phyloP scores from a whole-genome alignment of 257 asterid genomes.

The Gentiana dahurica region DNA sequence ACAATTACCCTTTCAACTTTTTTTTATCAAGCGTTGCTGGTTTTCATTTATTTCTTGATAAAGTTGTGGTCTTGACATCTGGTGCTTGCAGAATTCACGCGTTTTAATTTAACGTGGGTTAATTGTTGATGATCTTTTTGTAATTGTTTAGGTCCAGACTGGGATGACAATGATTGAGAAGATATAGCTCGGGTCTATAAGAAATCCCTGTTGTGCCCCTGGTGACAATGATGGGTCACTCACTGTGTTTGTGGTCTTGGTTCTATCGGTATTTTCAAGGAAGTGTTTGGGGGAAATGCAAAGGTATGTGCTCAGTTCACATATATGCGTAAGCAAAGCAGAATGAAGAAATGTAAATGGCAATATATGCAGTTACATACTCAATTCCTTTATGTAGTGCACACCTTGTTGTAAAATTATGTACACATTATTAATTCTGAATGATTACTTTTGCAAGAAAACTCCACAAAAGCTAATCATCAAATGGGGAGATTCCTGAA shows the following conservation, averaged over 20 bases:
- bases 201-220: slow-evolving; percentile 53
- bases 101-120: background rate
- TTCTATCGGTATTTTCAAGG: slow-evolving; percentile 73
- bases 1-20: too few species aligned
- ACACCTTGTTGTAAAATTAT: too few species aligned
- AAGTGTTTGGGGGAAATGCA: slow-evolving; percentile 78
- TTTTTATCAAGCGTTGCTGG: background rate
- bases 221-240: slow-evolving; percentile 95
- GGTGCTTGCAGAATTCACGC: background rate
- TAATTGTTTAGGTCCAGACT: slow-evolving; percentile 53
- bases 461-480: too few species aligned
- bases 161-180: slow-evolving; percentile 95
- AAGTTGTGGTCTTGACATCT: slow-evolving; percentile 6
- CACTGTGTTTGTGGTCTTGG: slow-evolving; percentile 92
- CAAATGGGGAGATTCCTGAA: too few species aligned
- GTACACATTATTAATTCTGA: too few species aligned
- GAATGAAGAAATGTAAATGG: too few species aligned
- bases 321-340: too few species aligned
- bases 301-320: slow-evolving; percentile 39
- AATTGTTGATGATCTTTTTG: slow-evolving; percentile 7
- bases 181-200: slow-evolving; percentile 71
- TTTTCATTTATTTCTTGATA: background rate
- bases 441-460: too few species aligned
- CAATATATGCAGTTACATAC: too few species aligned
- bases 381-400: too few species aligned